Evolutionary conservation across 345 rosid species (phyloP).

Genomic region (Microcos paniculata): DNA sequence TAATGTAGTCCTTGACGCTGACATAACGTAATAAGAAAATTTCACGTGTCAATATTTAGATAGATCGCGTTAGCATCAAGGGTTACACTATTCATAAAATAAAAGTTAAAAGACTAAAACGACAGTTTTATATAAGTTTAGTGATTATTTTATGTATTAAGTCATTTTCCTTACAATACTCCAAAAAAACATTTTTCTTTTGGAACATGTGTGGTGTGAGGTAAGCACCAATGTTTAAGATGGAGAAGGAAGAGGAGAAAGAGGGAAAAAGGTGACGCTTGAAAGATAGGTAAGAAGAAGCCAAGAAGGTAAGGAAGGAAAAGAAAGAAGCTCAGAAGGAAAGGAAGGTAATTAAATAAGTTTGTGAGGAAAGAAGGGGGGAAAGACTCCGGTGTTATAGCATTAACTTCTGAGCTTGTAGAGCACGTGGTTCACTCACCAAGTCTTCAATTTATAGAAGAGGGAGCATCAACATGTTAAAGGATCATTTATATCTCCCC

Average conservation of each 20-base stretch:
- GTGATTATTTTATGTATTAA: too few relatives aligned
- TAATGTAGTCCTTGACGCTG: too few relatives aligned
- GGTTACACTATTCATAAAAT: too few relatives aligned
- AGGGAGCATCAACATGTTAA: neutral
- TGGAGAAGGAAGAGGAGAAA: too few relatives aligned
- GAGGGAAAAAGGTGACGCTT: neutral
- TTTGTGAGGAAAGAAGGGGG: neutral
- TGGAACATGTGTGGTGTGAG: neutral
- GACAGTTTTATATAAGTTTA: too few relatives aligned
- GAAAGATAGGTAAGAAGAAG: neutral
- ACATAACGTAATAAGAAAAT: too few relatives aligned
- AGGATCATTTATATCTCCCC: neutral
- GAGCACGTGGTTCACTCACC: slow-evolving; percentile 2
- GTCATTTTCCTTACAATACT: too few relatives aligned
- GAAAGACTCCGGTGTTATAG: too few relatives aligned
- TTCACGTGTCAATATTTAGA: too few relatives aligned
- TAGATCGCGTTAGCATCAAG: too few relatives aligned
- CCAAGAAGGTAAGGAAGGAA: neutral
- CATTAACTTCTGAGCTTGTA: too few relatives aligned
- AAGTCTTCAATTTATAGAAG: neutral
- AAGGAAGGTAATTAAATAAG: neutral
- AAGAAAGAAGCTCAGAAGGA: neutral
- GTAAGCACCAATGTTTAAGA: neutral
- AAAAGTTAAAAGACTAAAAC: too few relatives aligned
- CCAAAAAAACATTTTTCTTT: neutral